Conservation (phyloP, 1,284 basidiomycete species). For the Cystobasidium sp. region DNA sequence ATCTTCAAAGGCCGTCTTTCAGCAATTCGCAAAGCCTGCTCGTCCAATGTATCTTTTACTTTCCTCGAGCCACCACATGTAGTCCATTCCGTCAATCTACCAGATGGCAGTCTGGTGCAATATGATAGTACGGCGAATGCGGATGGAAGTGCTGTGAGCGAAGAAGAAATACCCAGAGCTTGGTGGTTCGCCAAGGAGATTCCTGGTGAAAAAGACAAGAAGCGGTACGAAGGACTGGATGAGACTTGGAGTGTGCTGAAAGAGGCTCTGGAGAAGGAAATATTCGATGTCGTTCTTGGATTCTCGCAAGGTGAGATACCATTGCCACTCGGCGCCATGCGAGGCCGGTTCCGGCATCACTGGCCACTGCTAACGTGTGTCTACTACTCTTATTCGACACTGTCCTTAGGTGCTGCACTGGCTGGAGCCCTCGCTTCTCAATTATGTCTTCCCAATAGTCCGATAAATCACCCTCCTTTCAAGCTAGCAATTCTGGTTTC, state of each 20-base stretch:
- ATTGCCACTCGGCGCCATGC: background rate
- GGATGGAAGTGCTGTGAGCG: slow-evolving; percentile 7
- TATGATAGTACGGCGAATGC: slow-evolving; percentile 30
- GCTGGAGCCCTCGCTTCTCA: slow-evolving; percentile 39
- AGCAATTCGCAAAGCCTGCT: slow-evolving; percentile 34
- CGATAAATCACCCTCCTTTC: slow-evolving; percentile 40
- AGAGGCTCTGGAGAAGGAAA: slow-evolving; percentile 36
- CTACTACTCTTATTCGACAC: background rate
- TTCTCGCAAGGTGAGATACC: slow-evolving; percentile 35
- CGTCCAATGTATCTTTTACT: slow-evolving; percentile 25
- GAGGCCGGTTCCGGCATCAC: background rate
- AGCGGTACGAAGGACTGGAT: slow-evolving; percentile 33
- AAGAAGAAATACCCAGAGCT: slow-evolving; percentile 36
- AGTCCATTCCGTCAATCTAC: slow-evolving; percentile 39
- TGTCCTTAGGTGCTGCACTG: slow-evolving; percentile 27
- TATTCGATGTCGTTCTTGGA: slow-evolving; percentile 38
- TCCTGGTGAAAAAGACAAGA: slow-evolving; percentile 13
- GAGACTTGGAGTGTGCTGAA: slow-evolving; percentile 40
- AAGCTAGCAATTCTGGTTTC: slow-evolving; percentile 41
- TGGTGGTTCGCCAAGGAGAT: slow-evolving; percentile 43
- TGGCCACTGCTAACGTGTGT: background rate
- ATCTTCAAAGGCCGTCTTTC: slow-evolving; percentile 40
- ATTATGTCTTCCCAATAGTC: slow-evolving; percentile 22
- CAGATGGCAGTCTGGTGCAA: slow-evolving; percentile 38
- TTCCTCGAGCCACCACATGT: slow-evolving; percentile 41